Percentiles rank a stretch among this genome's conserved stretches.
phyloP scores from a whole-genome alignment of 768 basidiomycete species.

The Hygrocybe punicea region DNA sequence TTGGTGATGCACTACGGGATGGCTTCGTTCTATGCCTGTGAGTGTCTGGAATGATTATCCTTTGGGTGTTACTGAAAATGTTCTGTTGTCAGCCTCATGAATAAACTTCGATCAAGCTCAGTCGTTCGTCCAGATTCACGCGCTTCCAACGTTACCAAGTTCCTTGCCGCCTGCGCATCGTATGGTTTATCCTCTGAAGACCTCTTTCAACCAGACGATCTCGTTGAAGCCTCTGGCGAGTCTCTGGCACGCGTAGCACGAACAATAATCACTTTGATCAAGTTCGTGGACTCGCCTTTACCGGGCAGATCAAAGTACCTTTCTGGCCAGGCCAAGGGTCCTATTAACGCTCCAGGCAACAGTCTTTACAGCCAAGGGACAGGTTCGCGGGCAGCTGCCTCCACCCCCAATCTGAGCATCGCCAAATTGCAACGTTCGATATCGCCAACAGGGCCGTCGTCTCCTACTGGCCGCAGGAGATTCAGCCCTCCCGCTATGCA shows the following conservation, averaged over 20 bases:
- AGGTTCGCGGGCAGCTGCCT: conserved; percentile 49
- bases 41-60: conserved; percentile 34
- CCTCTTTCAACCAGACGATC: conserved; percentile 65
- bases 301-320: conserved; percentile 46
- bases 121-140: conserved; percentile 62
- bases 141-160: conserved; percentile 71
- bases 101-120: conserved; percentile 63
- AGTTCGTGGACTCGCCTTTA: conserved; percentile 55
- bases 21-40: conserved; percentile 89
- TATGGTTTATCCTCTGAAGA: conserved; percentile 62
- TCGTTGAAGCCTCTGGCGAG: conserved; percentile 58
- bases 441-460: conserved; percentile 34
- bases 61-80: conserved; percentile 16
- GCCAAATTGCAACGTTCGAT: conserved; percentile 33
- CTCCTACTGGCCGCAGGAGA: conserved; percentile 42
- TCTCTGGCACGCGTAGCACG: conserved; percentile 67
- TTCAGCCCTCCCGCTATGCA: conserved; percentile 52
- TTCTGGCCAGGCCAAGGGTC: conserved; percentile 38
- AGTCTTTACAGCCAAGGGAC: conserved; percentile 39
- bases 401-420: conserved; percentile 55
- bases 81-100: conserved; percentile 57
- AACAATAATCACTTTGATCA: conserved; percentile 67
- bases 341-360: conserved; percentile 12
- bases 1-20: conserved; percentile 74
- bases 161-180: conserved; percentile 69